Evolutionary conservation across 768 basidiomycete species (phyloP).

Genomic region (Kondoa subrosea): DNA sequence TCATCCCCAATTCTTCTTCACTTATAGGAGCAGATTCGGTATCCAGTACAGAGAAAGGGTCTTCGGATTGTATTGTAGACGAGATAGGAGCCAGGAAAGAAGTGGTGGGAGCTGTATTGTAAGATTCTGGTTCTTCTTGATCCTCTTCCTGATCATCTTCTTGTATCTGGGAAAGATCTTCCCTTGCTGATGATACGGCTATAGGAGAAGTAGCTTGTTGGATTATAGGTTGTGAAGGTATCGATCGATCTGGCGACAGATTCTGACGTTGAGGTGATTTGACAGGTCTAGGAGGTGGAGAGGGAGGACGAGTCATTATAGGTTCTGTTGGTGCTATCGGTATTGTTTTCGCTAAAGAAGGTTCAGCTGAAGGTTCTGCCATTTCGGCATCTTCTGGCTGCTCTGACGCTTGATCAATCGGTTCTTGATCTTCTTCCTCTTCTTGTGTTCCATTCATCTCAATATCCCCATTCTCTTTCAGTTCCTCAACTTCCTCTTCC

Average conservation of each 20-base stretch:
- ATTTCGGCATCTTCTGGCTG: not conserved
- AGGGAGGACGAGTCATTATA: not conserved
- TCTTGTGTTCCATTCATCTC: not conserved
- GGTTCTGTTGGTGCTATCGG: not conserved
- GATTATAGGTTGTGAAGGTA: not conserved
- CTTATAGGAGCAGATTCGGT: not conserved
- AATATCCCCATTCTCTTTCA: not conserved
- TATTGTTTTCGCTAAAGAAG: not conserved
- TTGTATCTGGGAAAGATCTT: constrained; percentile 53
- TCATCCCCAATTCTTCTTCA: not conserved
- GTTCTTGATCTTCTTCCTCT: not conserved
- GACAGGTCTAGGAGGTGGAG: not conserved
- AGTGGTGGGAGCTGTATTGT: not conserved
- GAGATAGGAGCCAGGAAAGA: too few species aligned
- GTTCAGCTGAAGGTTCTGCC: not conserved
- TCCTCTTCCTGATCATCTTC: constrained; percentile 12
- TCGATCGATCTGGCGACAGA: not conserved
- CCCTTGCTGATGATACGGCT: constrained; percentile 46
- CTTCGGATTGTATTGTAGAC: not conserved
- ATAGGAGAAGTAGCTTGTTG: not conserved
- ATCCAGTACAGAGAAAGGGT: not conserved
- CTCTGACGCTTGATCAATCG: not conserved
- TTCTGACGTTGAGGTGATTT: not conserved
- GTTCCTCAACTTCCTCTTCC: not conserved
- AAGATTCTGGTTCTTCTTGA: not conserved